Conservation (phyloP, 1,284 basidiomycete species). For the Taiwanofungus camphoratus region DNA sequence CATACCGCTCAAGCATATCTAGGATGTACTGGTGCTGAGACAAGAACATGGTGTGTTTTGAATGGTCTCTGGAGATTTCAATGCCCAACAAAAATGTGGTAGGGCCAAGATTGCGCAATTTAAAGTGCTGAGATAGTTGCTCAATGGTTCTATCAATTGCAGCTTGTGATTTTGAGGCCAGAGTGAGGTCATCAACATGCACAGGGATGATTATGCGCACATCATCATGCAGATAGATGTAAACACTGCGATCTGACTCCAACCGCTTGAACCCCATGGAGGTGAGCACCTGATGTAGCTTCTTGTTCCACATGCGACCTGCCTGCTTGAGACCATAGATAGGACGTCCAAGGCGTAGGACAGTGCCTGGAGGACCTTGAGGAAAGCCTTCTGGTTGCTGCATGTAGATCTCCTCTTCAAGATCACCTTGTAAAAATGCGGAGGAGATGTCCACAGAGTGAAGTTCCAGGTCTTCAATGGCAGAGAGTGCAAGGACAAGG, state of each 20-base stretch:
- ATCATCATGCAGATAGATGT: conserved; percentile 6
- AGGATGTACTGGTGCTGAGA: conserved; percentile 31
- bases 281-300: conserved; percentile 4
- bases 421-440: conserved; percentile 32
- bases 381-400: conserved; percentile 29
- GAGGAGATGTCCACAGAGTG: conserved; percentile 32
- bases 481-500: conserved; percentile 30
- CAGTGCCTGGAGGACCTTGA: conserved; percentile 22
- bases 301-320: conserved; percentile 14
- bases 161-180: conserved; percentile 5
- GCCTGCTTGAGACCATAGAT: conserved; percentile 22
- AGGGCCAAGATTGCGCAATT: conserved; percentile 21
- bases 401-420: conserved; percentile 37
- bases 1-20: conserved; percentile 27
- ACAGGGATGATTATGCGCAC: conserved; percentile 13
- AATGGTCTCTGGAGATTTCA: conserved; percentile 27
- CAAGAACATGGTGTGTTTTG: conserved; percentile 21
- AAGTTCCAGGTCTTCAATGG: conserved; percentile 30
- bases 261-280: conserved; percentile 7
- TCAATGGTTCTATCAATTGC: conserved; percentile 8
- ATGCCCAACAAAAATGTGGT: conserved; percentile 31
- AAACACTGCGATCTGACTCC: conserved; percentile 11
- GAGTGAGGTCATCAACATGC: conserved; percentile 22
- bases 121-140: conserved; percentile 13
- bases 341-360: conserved; percentile 22